Evolutionary conservation across 805 yeast species (phyloP), one percentile per base, ranked within the genome.

Genomic region (Saccharomycopsis sp.): DNA sequence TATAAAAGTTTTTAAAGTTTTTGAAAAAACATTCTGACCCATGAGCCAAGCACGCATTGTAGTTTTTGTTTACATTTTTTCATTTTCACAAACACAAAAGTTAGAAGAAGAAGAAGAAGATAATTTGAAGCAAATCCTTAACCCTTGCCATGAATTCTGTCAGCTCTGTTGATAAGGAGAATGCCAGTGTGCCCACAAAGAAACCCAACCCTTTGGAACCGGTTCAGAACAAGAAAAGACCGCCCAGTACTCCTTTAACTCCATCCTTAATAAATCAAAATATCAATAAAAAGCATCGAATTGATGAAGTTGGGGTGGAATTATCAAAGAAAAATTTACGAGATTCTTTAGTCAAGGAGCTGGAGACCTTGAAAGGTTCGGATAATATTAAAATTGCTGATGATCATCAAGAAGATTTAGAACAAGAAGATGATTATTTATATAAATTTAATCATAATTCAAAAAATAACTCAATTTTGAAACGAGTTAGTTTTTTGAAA

Each of bases 211-310:
- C n/a, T n/a, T n/a, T n/a, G n/a, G n/a, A n/a, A n/a, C n/a, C n/a
- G n/a, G n/a, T n/a, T n/a, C n/a, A n/a, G n/a, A n/a, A n/a, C 12
- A 38, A 32, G 17, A 38, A 38, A 27, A 25, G 41, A 26, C 35
- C 41, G 4, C 41, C 41, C 15, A 31, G 26, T 17, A 38, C 41
- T n/a, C 41, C 41, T 4, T 32, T 38, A 12, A 38, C 41, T 8
- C 41, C 41, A 13, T 38, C 41, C 10, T 28, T 38, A 12, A 27
- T 21, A 21, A 23, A 23, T n/a, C 30, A 32, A 21, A 38, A 38
- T 32, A 34, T 18, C 5, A 21, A 17, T 6, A 38, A 38, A 19
- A 38, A 38, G 17, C 35, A 38, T 19, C 15, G 36, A 18, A 38
- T 38, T 21, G 25, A 38, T 32, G 36, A 25, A 13, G 21, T 18